A percentile compares a stretch with the other conserved stretches of the same genome.
These are phyloP conservation scores for Venturia asperata DNA, from an alignment of 2,329 filamentous ascomycete species.

Conservation along the genomic window DNA sequence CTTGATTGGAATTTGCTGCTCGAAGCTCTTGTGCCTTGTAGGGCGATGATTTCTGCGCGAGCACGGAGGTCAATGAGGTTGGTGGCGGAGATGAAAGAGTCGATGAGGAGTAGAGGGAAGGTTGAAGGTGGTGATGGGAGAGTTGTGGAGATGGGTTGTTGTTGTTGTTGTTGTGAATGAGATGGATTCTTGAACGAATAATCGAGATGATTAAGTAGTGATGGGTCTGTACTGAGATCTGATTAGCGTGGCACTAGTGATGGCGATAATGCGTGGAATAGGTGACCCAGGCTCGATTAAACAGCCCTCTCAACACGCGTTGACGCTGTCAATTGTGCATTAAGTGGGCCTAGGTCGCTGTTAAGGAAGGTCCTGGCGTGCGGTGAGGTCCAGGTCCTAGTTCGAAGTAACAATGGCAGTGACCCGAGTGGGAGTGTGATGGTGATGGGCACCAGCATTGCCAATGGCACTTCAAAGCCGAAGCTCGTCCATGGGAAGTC, in stretches of 20 bases:
- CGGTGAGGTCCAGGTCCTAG: background rate
- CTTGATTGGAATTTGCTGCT: slow-evolving; percentile 1
- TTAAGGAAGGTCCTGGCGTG: background rate
- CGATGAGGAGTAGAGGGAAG: background rate
- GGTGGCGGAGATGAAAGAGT: background rate
- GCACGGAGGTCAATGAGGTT: slow-evolving; percentile 8
- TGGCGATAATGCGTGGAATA: too few species aligned
- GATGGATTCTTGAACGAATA: background rate
- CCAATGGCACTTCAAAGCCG: background rate
- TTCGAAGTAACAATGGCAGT: background rate
- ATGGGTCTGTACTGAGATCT: background rate
- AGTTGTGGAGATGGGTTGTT: too few species aligned
- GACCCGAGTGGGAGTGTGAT: background rate
- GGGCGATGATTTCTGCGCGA: background rate
- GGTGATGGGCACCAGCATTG: background rate
- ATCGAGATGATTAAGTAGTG: background rate
- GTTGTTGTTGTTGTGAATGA: background rate
- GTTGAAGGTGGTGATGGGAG: background rate
- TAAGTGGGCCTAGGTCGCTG: background rate
- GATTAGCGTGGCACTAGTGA: background rate
- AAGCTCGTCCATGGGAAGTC: background rate
- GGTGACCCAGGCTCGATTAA: background rate
- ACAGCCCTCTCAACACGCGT: background rate
- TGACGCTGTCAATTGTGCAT: background rate
- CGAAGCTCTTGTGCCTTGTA: slow-evolving; percentile 3